A percentile compares a stretch with the other conserved stretches of the same genome.
Conservation (phyloP, 2,329 filamentous ascomycete genomes). For the Talaromyces atroroseus region DNA sequence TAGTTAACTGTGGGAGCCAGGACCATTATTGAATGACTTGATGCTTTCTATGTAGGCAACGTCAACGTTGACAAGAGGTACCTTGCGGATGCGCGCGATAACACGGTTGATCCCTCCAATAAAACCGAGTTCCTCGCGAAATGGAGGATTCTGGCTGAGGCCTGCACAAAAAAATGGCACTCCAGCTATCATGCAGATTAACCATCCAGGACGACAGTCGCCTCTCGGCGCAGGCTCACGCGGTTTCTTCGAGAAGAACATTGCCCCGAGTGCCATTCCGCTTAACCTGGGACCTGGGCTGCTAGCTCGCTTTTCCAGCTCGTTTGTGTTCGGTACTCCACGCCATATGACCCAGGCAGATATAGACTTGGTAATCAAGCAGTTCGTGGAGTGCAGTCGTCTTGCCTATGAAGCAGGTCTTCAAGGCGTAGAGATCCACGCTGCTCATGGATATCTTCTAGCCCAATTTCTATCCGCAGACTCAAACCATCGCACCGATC, state of each 20-base stretch:
- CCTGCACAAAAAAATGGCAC: conserved; percentile 34
- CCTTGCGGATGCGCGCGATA: conserved; percentile 29
- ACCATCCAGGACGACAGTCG: conserved; percentile 43
- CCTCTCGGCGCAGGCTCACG: conserved; percentile 35
- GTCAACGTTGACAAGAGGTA: conserved; percentile 43
- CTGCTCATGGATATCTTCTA: conserved; percentile 48
- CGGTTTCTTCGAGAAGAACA: conserved; percentile 22
- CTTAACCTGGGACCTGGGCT: conserved; percentile 35
- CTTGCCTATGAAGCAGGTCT: conserved; percentile 48
- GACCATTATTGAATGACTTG: background rate
- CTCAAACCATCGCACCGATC: conserved; percentile 45
- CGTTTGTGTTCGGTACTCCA: conserved; percentile 44
- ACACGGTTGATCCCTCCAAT: conserved; percentile 14
- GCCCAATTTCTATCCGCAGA: conserved; percentile 34
- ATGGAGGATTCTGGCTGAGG: conserved; percentile 27
- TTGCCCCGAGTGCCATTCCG: conserved; percentile 38
- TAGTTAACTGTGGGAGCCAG: background rate
- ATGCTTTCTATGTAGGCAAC: conserved; percentile 22
- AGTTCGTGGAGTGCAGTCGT: conserved; percentile 51
- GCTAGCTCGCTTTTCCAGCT: conserved; percentile 28
- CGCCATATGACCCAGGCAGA: conserved; percentile 52
- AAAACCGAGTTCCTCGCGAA: conserved; percentile 14
- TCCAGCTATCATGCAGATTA: conserved; percentile 41
- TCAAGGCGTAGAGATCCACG: conserved; percentile 51
- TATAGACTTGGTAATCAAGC: conserved; percentile 48